Percentiles rank a stretch among this genome's conserved stretches.
Conservation (phyloP, 495 filamentous ascomycete species). For the Immersiella caudata region DNA sequence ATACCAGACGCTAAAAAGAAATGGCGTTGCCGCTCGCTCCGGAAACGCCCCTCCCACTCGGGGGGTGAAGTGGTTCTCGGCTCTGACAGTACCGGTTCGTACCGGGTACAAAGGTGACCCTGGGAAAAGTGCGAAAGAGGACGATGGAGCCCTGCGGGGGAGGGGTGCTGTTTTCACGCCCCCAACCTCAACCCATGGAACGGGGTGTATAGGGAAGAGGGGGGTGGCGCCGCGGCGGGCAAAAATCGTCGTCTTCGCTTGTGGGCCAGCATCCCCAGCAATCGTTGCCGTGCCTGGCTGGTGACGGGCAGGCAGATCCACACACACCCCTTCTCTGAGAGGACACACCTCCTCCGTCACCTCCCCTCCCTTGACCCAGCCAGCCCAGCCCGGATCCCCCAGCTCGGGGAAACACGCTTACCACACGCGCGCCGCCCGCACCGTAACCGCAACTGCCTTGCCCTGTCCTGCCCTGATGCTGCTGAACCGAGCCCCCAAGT, state of each 20-base stretch:
- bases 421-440: neutral
- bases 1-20: conserved; percentile 33
- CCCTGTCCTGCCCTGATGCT: no score
- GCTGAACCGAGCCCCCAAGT: neutral
- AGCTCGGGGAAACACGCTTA: neutral
- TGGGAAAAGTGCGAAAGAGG: conserved; percentile 9
- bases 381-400: neutral
- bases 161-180: neutral
- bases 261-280: conserved; percentile 9
- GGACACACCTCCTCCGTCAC: neutral
- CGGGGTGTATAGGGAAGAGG: neutral
- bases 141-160: conserved; percentile 24
- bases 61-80: conserved; percentile 27
- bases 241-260: conserved; percentile 15
- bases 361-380: neutral
- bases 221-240: neutral
- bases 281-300: neutral
- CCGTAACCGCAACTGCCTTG: neutral
- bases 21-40: conserved; percentile 40
- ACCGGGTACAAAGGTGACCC: conserved; percentile 30
- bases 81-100: conserved; percentile 25
- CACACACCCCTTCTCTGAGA: neutral
- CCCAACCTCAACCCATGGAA: neutral
- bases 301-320: neutral
- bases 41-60: conserved; percentile 37